A percentile compares a stretch with the other conserved stretches of the same genome.
Conservation (phyloP, 2,329 filamentous ascomycete species). For the Cercospora berteroae region DNA sequence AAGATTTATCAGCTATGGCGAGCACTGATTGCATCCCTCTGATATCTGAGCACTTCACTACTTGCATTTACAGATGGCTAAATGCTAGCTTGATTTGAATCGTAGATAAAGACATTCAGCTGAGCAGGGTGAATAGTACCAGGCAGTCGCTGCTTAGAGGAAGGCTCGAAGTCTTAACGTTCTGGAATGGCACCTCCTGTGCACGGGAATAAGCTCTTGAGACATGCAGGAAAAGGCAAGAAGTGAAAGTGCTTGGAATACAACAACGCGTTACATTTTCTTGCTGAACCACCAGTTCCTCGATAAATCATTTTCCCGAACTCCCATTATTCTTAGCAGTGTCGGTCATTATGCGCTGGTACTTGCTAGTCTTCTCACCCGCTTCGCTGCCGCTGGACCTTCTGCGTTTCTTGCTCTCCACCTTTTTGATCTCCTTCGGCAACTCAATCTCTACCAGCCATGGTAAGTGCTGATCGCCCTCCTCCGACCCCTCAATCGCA, state of each 20-base stretch:
- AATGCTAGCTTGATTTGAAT: too few species aligned
- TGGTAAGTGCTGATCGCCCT: conserved; percentile 49
- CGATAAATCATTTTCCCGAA: background rate
- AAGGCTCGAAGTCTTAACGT: background rate
- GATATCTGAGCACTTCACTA: too few species aligned
- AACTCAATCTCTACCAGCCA: conserved; percentile 56
- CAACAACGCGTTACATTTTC: background rate
- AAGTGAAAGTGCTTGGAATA: background rate
- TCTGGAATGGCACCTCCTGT: background rate
- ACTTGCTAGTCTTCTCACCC: background rate
- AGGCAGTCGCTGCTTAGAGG: background rate
- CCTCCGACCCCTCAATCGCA: conserved; percentile 48
- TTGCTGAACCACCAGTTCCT: background rate
- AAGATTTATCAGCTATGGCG: too few species aligned
- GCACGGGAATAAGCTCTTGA: background rate
- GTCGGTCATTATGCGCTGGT: background rate
- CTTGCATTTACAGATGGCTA: too few species aligned
- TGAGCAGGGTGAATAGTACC: background rate
- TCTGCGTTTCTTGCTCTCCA: background rate
- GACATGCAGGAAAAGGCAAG: background rate
- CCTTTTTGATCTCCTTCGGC: conserved; percentile 3
- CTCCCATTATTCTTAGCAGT: background rate
- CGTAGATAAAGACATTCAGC: too few species aligned
- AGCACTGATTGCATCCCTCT: too few species aligned
- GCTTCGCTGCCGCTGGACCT: background rate